These are phyloP conservation scores for Furculomyces boomerangus DNA, from an alignment of 371 early-diverging fungal species.

Conservation along the genomic window DNA sequence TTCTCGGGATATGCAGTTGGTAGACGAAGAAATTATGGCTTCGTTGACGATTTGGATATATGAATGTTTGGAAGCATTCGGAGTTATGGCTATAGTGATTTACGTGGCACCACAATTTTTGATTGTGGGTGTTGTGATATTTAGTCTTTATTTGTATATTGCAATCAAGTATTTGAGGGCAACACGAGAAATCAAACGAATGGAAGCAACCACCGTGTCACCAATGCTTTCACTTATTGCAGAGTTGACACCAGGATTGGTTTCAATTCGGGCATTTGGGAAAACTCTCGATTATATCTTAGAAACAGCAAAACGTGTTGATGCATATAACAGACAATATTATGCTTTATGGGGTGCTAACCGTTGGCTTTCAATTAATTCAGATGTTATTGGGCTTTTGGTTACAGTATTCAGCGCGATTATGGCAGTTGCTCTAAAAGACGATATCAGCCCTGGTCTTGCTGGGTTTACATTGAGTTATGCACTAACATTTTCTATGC, in stretches of 20 bases:
- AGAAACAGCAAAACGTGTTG: slow-evolving; percentile 33
- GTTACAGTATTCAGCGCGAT: slow-evolving; percentile 35
- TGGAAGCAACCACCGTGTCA: slow-evolving; percentile 60
- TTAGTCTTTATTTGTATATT: slow-evolving; percentile 27
- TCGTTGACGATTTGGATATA: slow-evolving; percentile 44
- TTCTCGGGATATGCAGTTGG: slow-evolving; percentile 62
- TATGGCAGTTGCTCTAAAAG: slow-evolving; percentile 29
- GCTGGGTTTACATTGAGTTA: slow-evolving; percentile 71
- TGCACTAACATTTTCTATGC: slow-evolving; percentile 49
- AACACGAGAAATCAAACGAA: slow-evolving; percentile 78
- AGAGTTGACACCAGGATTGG: slow-evolving; percentile 37
- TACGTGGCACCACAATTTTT: slow-evolving; percentile 41
- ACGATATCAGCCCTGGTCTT: slow-evolving; percentile 33
- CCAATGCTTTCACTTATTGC: slow-evolving; percentile 46
- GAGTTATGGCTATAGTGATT: slow-evolving; percentile 45
- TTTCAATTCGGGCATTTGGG: slow-evolving; percentile 32
- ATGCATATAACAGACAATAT: slow-evolving; percentile 59
- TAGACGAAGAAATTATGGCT: slow-evolving; percentile 54
- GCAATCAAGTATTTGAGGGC: slow-evolving; percentile 43
- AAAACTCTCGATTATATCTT: slow-evolving; percentile 32
- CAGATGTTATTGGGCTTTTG: background rate
- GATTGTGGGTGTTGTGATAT: slow-evolving; percentile 17
- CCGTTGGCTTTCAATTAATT: slow-evolving; percentile 72
- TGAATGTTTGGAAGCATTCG: slow-evolving; percentile 37
- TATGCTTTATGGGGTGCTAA: slow-evolving; percentile 69